These are phyloP conservation scores for Hymenoscyphus fructigenus DNA, from an alignment of 2,329 filamentous ascomycete species.

Conservation along the genomic window DNA sequence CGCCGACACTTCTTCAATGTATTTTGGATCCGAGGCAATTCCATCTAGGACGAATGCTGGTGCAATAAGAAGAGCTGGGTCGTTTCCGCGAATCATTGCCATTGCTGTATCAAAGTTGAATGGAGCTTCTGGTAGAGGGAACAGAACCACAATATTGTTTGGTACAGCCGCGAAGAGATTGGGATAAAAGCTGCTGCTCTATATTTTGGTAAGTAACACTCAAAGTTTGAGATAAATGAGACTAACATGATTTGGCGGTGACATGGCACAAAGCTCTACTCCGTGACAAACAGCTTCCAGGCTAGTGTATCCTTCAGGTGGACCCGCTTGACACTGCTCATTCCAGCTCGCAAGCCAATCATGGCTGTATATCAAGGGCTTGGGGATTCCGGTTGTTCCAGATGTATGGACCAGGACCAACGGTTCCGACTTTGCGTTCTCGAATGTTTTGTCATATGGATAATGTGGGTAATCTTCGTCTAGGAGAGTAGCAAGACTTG, in stretches of 20 bases:
- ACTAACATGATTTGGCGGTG: slow-evolving; percentile 4
- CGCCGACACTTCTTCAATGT: neutral
- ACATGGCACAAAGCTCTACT: neutral
- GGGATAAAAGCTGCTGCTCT: neutral
- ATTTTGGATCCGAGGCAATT: slow-evolving; percentile 1
- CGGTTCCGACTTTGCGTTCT: slow-evolving; percentile 37
- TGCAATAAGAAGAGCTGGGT: slow-evolving; percentile 4
- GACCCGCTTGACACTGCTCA: slow-evolving; percentile 19
- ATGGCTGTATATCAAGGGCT: slow-evolving; percentile 41
- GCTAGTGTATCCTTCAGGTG: slow-evolving; percentile 1
- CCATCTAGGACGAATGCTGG: slow-evolving; percentile 1
- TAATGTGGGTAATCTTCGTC: slow-evolving; percentile 24
- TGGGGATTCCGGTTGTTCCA: slow-evolving; percentile 43
- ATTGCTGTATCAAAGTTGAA: neutral
- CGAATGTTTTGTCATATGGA: slow-evolving; percentile 37
- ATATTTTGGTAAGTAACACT: neutral
- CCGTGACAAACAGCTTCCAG: neutral
- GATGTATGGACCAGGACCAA: slow-evolving; percentile 44
- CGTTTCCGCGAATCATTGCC: slow-evolving; percentile 5
- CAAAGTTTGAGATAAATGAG: neutral
- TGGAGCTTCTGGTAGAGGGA: neutral
- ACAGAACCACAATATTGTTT: slow-evolving; percentile 9
- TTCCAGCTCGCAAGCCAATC: slow-evolving; percentile 39
- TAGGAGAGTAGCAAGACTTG: slow-evolving; percentile 19
- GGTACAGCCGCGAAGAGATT: slow-evolving; percentile 5